phyloP scores from a whole-genome alignment of 805 yeast genomes.

The Ogataea paradorogensis region DNA sequence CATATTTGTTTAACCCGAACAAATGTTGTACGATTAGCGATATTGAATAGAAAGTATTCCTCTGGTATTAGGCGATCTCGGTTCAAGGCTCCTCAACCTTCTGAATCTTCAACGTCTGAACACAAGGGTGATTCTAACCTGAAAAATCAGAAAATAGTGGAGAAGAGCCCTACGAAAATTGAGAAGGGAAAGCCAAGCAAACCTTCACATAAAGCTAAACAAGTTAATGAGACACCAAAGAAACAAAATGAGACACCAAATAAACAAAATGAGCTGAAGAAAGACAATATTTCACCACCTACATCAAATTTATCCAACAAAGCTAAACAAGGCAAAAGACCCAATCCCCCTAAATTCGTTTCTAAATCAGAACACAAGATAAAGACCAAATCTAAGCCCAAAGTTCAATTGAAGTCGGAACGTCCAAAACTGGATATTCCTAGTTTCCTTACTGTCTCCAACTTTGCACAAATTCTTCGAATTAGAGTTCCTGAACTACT shows the following conservation, averaged over 20 bases:
- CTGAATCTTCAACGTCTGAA: neutral
- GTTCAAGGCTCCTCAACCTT: neutral
- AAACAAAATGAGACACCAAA: no score
- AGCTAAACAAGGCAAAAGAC: neutral
- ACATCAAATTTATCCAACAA: neutral
- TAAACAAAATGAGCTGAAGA: no score
- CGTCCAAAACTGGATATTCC: constrained; percentile 51
- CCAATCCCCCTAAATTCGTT: neutral
- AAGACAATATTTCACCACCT: no score
- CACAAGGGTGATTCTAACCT: no score
- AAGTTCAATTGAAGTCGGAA: neutral
- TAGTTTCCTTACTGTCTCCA: constrained; percentile 72
- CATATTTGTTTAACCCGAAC: neutral
- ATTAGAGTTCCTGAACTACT: constrained; percentile 62
- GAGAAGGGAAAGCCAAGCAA: no score
- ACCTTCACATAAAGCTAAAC: no score
- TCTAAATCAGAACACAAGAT: constrained; percentile 3
- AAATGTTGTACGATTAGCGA: neutral
- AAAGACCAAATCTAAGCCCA: constrained; percentile 11
- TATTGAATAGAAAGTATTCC: neutral
- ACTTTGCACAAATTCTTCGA: constrained; percentile 68
- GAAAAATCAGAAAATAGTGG: no score
- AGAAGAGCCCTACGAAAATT: no score
- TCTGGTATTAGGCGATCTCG: constrained; percentile 8
- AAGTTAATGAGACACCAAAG: no score